Evolutionary conservation across 495 filamentous ascomycete species (phyloP).

Genomic region (Trichoderma virens): DNA sequence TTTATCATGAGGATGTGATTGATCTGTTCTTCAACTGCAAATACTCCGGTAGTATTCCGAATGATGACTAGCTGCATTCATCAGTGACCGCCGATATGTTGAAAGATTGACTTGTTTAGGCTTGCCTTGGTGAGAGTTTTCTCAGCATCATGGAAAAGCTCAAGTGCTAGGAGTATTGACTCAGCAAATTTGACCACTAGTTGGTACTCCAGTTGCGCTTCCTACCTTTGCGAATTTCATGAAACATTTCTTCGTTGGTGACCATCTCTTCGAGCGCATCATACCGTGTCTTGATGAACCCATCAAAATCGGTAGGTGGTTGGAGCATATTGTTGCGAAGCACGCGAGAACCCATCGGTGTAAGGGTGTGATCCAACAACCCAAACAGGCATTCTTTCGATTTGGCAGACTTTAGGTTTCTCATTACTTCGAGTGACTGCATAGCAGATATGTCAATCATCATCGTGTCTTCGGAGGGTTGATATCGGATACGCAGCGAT

Average conservation of each 20-base stretch:
- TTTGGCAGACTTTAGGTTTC: conserved; percentile 69
- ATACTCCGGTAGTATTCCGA: conserved; percentile 49
- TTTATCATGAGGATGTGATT: conserved; percentile 88
- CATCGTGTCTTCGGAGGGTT: conserved; percentile 89
- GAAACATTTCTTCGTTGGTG: conserved; percentile 81
- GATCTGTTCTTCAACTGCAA: conserved; percentile 67
- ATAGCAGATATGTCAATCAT: conserved; percentile 86
- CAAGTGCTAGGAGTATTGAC: conserved; percentile 45
- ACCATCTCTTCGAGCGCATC: conserved; percentile 82
- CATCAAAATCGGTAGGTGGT: conserved; percentile 66
- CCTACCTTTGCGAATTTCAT: conserved; percentile 57
- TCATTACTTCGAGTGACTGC: conserved; percentile 76
- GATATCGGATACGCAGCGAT: conserved; percentile 77
- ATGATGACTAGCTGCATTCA: conserved; percentile 32
- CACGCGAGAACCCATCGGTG: conserved; percentile 79
- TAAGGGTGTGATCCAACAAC: conserved; percentile 73
- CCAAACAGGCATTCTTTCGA: conserved; percentile 77
- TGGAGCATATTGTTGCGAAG: conserved; percentile 79
- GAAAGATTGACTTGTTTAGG: conserved; percentile 13
- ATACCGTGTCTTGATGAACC: conserved; percentile 54
- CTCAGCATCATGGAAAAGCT: conserved; percentile 64
- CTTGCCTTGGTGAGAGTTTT: conserved; percentile 54
- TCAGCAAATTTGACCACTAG: conserved; percentile 12
- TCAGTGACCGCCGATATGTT: conserved; percentile 11
- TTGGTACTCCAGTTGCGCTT: not conserved